phyloP scores from a whole-genome alignment of 441 rosid species.

The Dalechampia spathulata region DNA sequence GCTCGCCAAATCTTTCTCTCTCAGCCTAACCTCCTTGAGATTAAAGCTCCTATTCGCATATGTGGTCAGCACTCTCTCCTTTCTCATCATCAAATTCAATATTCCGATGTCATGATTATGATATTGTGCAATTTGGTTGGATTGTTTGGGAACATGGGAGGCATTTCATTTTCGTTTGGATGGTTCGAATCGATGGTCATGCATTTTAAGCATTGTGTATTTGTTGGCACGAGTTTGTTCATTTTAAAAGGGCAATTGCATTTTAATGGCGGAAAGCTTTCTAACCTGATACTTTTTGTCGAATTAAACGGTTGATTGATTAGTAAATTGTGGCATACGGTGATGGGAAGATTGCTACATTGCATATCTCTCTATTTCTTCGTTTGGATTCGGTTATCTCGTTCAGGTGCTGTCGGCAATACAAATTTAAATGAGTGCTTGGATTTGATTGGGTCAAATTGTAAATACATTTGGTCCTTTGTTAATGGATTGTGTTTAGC shows the following conservation, averaged over 20 bases:
- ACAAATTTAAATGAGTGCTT: neutral
- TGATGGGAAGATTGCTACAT: no score
- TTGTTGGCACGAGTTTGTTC: neutral
- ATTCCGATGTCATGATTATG: neutral
- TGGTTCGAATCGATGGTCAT: neutral
- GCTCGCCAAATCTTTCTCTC: constrained; percentile 94
- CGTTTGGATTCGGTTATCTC: no score
- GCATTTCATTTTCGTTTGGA: neutral
- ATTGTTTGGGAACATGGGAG: no score
- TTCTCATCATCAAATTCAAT: neutral
- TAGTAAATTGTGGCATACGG: no score
- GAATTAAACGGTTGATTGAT: no score
- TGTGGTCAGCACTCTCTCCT: constrained; percentile 51
- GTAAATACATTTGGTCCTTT: no score
- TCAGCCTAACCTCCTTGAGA: constrained; percentile 73
- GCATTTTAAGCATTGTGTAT: constrained; percentile 1
- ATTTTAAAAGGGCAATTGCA: neutral
- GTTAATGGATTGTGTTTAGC: no score
- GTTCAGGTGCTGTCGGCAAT: no score
- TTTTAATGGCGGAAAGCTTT: neutral
- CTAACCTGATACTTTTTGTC: neutral
- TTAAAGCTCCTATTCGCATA: constrained; percentile 80
- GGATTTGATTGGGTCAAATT: no score
- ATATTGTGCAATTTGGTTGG: no score
- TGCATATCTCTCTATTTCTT: no score